phyloP scores from a whole-genome alignment of 257 asterid species.

The Mitragyna speciosa region DNA sequence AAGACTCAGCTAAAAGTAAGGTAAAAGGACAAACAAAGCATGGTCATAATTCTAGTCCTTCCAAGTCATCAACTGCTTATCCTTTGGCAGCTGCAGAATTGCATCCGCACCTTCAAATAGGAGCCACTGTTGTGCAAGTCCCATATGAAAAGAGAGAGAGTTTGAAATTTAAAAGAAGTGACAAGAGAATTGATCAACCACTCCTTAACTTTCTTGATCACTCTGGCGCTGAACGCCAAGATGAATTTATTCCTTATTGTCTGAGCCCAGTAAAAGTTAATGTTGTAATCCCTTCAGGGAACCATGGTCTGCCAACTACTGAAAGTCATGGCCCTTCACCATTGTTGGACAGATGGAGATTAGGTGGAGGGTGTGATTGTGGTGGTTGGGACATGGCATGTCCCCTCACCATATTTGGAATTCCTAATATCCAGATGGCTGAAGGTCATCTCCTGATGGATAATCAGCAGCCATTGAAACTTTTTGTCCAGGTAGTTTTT shows the following conservation, averaged over 20 bases:
- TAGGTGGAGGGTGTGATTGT: constrained; percentile 94
- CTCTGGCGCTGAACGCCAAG: constrained; percentile 34
- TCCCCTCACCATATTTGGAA: constrained; percentile 60
- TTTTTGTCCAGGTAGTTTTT: constrained; percentile 69
- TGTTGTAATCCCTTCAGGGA: constrained; percentile 82
- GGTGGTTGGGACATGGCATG: constrained; percentile 99
- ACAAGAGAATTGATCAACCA: constrained; percentile 33
- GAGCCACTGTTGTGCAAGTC: constrained; percentile 66
- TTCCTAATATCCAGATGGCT: constrained; percentile 36
- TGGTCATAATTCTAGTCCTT: constrained; percentile 21
- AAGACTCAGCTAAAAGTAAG: constrained; percentile 25
- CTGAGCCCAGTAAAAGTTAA: constrained; percentile 44
- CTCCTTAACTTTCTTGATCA: constrained; percentile 42
- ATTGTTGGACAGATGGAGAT: constrained; percentile 82
- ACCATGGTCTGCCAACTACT: constrained; percentile 65
- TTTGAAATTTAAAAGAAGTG: constrained; percentile 51
- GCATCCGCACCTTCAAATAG: constrained; percentile 64
- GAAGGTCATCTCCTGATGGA: constrained; percentile 40
- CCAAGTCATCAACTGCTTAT: constrained; percentile 22
- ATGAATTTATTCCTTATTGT: constrained; percentile 23
- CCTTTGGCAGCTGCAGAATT: constrained; percentile 44
- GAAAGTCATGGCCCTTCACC: constrained; percentile 69
- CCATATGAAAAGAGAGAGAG: constrained; percentile 78
- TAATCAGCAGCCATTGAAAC: constrained; percentile 44
- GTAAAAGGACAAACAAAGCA: constrained; percentile 27